phyloP scores from a whole-genome alignment of 371 early-diverging fungal genomes.

The Mucor mucedo region DNA sequence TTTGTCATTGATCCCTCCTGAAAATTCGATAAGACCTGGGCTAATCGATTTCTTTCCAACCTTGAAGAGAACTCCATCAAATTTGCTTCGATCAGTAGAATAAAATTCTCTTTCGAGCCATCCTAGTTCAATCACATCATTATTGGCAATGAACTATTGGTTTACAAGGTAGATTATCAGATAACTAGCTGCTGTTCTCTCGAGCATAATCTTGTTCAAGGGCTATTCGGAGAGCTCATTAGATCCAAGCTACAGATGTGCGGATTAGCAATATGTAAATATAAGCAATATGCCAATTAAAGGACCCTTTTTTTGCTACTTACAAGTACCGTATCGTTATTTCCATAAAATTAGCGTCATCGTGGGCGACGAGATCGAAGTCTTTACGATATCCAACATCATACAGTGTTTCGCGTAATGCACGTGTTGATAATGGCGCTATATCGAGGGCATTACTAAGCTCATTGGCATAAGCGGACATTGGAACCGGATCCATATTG shows the following conservation, averaged over 20 bases:
- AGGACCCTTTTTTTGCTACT: slow-evolving; percentile 19
- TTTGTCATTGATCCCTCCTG: slow-evolving; percentile 22
- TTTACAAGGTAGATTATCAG: slow-evolving; percentile 19
- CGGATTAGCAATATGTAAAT: slow-evolving; percentile 24
- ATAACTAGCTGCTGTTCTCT: slow-evolving; percentile 23
- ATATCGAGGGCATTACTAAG: slow-evolving; percentile 18
- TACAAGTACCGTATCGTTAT: slow-evolving; percentile 19
- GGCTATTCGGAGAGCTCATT: slow-evolving; percentile 13
- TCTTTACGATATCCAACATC: slow-evolving; percentile 10
- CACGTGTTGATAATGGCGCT: slow-evolving; percentile 9
- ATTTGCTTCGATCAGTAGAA: slow-evolving; percentile 20
- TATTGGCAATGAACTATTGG: slow-evolving; percentile 22
- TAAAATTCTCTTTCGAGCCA: slow-evolving; percentile 26
- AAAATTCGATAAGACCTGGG: slow-evolving; percentile 18
- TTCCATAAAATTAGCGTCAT: slow-evolving; percentile 25
- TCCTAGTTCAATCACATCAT: slow-evolving; percentile 26
- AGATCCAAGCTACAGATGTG: slow-evolving; percentile 22
- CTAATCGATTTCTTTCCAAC: slow-evolving; percentile 19
- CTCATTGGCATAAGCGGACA: slow-evolving; percentile 20
- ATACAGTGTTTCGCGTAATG: slow-evolving; percentile 20
- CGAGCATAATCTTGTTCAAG: slow-evolving; percentile 8
- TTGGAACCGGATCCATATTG: slow-evolving; percentile 12
- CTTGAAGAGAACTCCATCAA: slow-evolving; percentile 18
- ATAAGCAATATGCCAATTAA: slow-evolving; percentile 16
- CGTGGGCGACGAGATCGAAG: slow-evolving; percentile 16